Conservation (phyloP, 225 moss, liverwort and hornwort genomes). For the Physcomitrellopsis africana region DNA sequence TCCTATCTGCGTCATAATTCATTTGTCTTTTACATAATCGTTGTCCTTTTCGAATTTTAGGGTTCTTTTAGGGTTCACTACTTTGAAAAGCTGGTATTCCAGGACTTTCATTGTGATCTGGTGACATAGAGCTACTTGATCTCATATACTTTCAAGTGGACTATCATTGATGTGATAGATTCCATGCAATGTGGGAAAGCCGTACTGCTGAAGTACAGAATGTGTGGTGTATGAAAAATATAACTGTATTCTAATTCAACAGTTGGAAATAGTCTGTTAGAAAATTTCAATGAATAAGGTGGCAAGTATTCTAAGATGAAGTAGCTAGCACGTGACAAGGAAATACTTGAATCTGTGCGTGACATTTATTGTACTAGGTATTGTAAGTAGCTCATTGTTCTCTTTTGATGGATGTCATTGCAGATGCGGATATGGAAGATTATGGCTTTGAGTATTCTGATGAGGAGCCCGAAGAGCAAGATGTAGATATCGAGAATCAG, state of each 20-base stretch:
- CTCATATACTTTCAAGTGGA: not conserved
- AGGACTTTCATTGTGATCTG: not conserved
- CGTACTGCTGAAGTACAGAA: not conserved
- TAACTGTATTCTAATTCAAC: not conserved
- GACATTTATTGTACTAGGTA: not conserved
- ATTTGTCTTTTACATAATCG: not conserved
- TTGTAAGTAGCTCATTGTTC: not conserved
- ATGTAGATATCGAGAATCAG: constrained; percentile 99
- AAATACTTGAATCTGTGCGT: not conserved
- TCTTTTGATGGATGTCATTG: constrained; percentile 35
- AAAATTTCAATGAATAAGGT: constrained; percentile 7
- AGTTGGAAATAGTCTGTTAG: not conserved
- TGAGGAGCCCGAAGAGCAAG: constrained; percentile 99
- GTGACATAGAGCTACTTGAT: constrained; percentile 15
- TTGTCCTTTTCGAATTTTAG: not conserved
- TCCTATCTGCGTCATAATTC: not conserved
- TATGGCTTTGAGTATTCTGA: constrained; percentile 99
- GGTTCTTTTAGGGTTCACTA: not conserved
- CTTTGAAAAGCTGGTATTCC: not conserved
- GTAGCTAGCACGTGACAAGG: not conserved
- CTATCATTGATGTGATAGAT: not conserved
- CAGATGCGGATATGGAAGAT: constrained; percentile 99
- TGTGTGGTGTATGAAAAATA: constrained; percentile 1
- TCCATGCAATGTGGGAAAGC: no score
- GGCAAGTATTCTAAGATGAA: not conserved